These are phyloP conservation scores for Mycena rebaudengoi DNA, from an alignment of 768 basidiomycete genomes.

Conservation along the genomic window DNA sequence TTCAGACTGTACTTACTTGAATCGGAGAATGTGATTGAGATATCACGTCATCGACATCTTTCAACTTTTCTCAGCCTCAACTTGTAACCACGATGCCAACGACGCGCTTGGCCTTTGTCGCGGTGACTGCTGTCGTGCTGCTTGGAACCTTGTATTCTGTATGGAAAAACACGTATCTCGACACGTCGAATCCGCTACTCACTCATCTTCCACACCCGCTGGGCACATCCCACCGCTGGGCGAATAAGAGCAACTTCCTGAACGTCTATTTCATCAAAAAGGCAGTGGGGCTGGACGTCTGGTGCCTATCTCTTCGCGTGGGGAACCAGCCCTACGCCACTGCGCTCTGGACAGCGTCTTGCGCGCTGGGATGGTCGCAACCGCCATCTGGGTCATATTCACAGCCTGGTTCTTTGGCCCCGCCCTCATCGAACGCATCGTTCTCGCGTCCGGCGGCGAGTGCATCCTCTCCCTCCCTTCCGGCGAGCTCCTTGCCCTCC, in stretches of 20 bases:
- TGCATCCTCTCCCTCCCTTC: constrained; percentile 74
- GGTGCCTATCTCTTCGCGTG: constrained; percentile 67
- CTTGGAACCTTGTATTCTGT: constrained; percentile 75
- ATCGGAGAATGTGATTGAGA: too few species aligned
- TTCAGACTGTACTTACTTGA: too few species aligned
- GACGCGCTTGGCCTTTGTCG: constrained; percentile 42
- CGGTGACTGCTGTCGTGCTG: constrained; percentile 56
- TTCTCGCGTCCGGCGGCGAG: constrained; percentile 73
- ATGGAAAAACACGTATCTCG: constrained; percentile 72
- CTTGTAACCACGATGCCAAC: constrained; percentile 12
- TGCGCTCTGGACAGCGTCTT: constrained; percentile 52
- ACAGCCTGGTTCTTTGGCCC: constrained; percentile 92
- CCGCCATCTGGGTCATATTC: constrained; percentile 76
- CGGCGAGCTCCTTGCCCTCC: constrained; percentile 61
- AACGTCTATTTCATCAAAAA: constrained; percentile 91
- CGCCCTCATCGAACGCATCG: constrained; percentile 72
- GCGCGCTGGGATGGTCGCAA: constrained; percentile 66
- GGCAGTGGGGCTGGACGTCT: constrained; percentile 92
- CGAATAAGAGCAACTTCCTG: constrained; percentile 80
- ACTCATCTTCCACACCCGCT: constrained; percentile 76
- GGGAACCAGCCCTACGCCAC: constrained; percentile 60
- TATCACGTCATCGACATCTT: constrained; percentile 3
- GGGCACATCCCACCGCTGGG: constrained; percentile 72
- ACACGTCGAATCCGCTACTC: constrained; percentile 83
- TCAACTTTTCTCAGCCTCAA: neutral